Evolutionary conservation across 805 yeast genomes (phyloP).

Genomic region (Diddensiella transvaalensis): DNA sequence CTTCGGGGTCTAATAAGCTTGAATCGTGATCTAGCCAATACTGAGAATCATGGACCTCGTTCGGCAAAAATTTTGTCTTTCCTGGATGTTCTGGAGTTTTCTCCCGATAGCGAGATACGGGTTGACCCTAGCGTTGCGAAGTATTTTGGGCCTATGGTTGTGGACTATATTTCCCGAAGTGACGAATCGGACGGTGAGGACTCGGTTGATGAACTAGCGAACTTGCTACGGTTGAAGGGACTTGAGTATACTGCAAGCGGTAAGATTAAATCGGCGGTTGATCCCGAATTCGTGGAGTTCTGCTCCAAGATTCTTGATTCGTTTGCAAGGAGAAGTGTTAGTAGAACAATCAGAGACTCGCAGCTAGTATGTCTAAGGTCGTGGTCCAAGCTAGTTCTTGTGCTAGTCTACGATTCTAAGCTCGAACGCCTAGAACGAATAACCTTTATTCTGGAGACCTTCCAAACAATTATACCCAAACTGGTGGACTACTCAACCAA

Average conservation of each 20-base stretch:
- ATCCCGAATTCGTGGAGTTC: slow-evolving; percentile 13
- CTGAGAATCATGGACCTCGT: slow-evolving; percentile 5
- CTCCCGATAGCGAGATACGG: neutral
- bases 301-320: slow-evolving; percentile 30
- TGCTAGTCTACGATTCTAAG: slow-evolving; percentile 62
- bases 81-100: slow-evolving; percentile 66
- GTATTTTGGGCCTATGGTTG: slow-evolving; percentile 5
- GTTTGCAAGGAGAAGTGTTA: slow-evolving; percentile 42
- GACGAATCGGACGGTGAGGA: slow-evolving; percentile 10
- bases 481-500: slow-evolving; percentile 68
- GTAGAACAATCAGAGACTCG: slow-evolving; percentile 29
- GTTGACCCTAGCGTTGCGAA: neutral
- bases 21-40: slow-evolving; percentile 12
- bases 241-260: slow-evolving; percentile 21
- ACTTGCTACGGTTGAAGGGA: slow-evolving; percentile 25
- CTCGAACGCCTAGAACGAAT: slow-evolving; percentile 45
- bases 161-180: neutral
- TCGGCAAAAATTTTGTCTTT: slow-evolving; percentile 66
- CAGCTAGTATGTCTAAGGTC: slow-evolving; percentile 68
- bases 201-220: slow-evolving; percentile 16
- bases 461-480: slow-evolving; percentile 72
- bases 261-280: slow-evolving; percentile 8
- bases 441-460: slow-evolving; percentile 68
- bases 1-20: slow-evolving; percentile 49
- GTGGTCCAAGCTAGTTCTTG: slow-evolving; percentile 79